Base-by-base conservation (phyloP, 2,329 filamentous ascomycete species). In the Ampelomyces quisqualis region DNA sequence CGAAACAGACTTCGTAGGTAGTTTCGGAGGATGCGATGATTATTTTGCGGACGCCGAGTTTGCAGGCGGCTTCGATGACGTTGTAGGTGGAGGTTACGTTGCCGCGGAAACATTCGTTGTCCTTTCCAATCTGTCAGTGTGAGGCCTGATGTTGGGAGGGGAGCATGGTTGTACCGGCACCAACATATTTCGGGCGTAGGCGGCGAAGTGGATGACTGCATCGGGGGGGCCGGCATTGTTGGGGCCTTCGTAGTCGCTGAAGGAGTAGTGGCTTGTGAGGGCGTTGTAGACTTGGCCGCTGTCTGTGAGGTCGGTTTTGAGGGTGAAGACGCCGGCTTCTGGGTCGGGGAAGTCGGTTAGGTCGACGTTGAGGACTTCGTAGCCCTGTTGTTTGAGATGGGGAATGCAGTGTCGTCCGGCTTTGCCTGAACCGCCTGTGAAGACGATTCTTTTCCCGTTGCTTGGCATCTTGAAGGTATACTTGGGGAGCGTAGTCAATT, bases 201-300 rank as follows among this genome's bases (percentile, higher is more conserved):
- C 80, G 10, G 74, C 78, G 36, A 83, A 78, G 58, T 85, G 81
- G 35, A 84, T 80, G 36, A 85, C 77, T 0, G 77, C 80, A 54
- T 83, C 79, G 0, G 81, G 80, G 0, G 70, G 69, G 0, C 63
- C 57, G 13, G 71, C 73, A 3, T 67, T 63, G 30, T 68, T 42
- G 35, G 69, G 62, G n/a, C 70, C 68, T 19, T 71, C 71, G 53
- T 76, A 77, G 36, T 73, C 74, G 9, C 59, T 58, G 51, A 79
- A 74, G 54, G 75, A 68, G 65, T 80, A 82, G 51, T 83, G 78
- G 0, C 75, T 77, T 9, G 73, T 76, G 7, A 65, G 47, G 4
- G 77, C 77, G 43, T 76, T 78, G 69, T 77, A 80, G 40, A 78
- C 76, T 57, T 80, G 76, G 15, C 77, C 77, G 28, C 66, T 70